Base-by-base conservation (phyloP, 2,329 filamentous ascomycete genomes). In the Fusarium piperis region DNA sequence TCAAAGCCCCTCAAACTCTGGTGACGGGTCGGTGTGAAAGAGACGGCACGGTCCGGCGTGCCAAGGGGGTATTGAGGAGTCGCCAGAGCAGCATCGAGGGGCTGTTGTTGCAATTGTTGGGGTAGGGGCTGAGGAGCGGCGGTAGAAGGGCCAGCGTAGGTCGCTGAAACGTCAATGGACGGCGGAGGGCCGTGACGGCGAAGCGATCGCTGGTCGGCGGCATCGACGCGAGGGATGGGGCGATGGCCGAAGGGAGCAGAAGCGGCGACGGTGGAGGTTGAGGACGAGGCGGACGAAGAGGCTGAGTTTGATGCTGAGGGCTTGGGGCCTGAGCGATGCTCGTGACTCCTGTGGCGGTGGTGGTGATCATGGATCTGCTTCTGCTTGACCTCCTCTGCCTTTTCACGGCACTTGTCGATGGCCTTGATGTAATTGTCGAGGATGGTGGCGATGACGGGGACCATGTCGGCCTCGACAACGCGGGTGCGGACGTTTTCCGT, bases 341-440 rank as follows among this genome's bases (percentile, higher is more conserved):
- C 85, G 65, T 87, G 85, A 65, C 81, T 82, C 46, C 85, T 81
- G 72, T 88, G 85, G 51, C 87, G 85, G 67, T 82, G 78, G 51
- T 86, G 84, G 72, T 87, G 84, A 38, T 88, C 85, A 55, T 85
- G 83, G 38, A 87, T 85, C 75, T 90, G 87, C 76, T 93, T 93
- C 77, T 90, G 87, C 78, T 97, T 96, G 61, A 90, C 88, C 79
- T 97, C 90, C 77, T 98, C 94, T 32, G 91, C 91, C 83, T 94
- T 93, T 79, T 96, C 94, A 69, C 94, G 92, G 79, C 93, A 94
- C 82, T 94, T 95, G 76, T 98, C 95, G 72, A 98, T 91, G 67
- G 98, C 94, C 79, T 97, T 94, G 84, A 98, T 95, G 83, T 99
- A 99, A 83, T 98, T 98, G 83, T 98, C 94, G 67, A 99, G 90